Evolutionary conservation across 129 eudicot species (phyloP).

Genomic region (Glebionis coronaria): DNA sequence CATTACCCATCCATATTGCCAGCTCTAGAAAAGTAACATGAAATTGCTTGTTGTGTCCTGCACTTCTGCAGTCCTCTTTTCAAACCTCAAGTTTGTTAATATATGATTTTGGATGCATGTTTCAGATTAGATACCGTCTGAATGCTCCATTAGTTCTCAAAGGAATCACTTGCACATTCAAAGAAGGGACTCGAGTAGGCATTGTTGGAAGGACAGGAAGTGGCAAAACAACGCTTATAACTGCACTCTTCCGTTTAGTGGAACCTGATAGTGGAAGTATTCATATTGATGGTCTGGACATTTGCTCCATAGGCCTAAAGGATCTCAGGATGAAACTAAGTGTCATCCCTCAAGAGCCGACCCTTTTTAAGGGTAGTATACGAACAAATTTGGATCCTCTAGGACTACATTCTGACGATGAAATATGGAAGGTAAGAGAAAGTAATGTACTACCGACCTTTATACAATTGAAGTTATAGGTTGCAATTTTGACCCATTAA

Average conservation of each 20-base stretch:
- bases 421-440: constrained; percentile 60
- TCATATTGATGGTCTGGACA: constrained; percentile 55
- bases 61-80: not conserved
- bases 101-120: not conserved
- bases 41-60: not conserved
- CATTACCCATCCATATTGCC: no score
- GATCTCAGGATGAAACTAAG: constrained; percentile 75
- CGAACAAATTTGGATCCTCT: constrained; percentile 71
- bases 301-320: constrained; percentile 63
- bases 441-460: not conserved
- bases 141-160: constrained; percentile 75
- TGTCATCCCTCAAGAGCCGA: constrained; percentile 87
- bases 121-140: constrained; percentile 68
- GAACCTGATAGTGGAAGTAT: constrained; percentile 67
- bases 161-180: constrained; percentile 73
- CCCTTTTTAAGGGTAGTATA: constrained; percentile 67
- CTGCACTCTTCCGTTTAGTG: constrained; percentile 70
- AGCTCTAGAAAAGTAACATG: no score
- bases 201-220: constrained; percentile 93
- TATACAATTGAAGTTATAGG: not conserved
- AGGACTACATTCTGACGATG: constrained; percentile 58
- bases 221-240: constrained; percentile 76
- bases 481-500: no score
- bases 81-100: not conserved
- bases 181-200: constrained; percentile 73